Evolutionary conservation across 2,329 filamentous ascomycete genomes (phyloP).

Genomic region (Cladosporium sphaerospermum): DNA sequence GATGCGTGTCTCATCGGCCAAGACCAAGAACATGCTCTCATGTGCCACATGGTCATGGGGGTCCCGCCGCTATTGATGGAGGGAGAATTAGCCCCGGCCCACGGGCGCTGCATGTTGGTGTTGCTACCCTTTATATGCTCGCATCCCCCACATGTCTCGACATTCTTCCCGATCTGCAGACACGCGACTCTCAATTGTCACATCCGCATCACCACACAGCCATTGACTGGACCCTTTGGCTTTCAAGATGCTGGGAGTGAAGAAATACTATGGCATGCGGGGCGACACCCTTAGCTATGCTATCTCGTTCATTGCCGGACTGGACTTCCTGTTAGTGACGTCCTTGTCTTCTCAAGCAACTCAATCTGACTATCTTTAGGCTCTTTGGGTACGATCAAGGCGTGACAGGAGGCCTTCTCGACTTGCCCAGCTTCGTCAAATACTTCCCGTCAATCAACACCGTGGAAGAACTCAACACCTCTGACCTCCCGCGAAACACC

Average conservation of each 20-base stretch:
- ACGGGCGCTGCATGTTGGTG: constrained; percentile 1
- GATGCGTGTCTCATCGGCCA: constrained; percentile 2
- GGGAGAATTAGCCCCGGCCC: neutral
- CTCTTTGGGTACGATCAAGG: constrained; percentile 29
- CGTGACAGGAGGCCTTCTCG: constrained; percentile 40
- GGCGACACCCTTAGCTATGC: constrained; percentile 38
- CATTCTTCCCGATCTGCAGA: neutral
- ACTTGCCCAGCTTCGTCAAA: constrained; percentile 35
- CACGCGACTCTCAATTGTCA: neutral
- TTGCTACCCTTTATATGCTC: constrained; percentile 7
- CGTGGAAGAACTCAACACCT: constrained; percentile 13
- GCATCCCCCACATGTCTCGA: neutral
- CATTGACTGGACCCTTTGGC: neutral
- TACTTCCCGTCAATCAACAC: constrained; percentile 37
- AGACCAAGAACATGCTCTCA: constrained; percentile 8
- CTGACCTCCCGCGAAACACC: neutral
- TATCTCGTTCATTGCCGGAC: constrained; percentile 39
- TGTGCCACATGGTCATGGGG: constrained; percentile 11
- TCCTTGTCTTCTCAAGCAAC: neutral
- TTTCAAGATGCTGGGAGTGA: constrained; percentile 8
- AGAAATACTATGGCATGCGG: constrained; percentile 35
- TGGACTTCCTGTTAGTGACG: constrained; percentile 30
- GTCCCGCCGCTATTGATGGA: neutral
- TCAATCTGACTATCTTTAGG: neutral
- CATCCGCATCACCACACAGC: neutral